Base-by-base conservation (phyloP, 805 yeast species). In the Trichomonascus vanleenenianus region DNA sequence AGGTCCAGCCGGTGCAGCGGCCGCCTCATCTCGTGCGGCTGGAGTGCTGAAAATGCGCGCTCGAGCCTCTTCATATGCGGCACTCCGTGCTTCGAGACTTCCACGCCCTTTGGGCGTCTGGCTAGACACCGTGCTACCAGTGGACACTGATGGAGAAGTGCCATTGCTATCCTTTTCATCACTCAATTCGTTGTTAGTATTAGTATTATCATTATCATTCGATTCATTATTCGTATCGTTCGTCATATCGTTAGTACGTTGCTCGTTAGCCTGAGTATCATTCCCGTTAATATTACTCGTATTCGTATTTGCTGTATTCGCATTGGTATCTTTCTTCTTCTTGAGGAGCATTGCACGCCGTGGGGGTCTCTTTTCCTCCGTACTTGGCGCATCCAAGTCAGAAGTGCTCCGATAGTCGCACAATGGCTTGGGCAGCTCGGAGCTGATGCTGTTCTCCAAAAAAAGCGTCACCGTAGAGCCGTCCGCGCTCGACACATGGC, bases 401-500 rank as follows among this genome's bases (percentile, higher is more conserved):
- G 22, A 4, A 16, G 11, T 25, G 22, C 39, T 18, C 9, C 34
- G 27, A 27, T 32, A 12, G 12, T 32, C 40, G 16, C 30, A 34
- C 12, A 22, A 8, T 22, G 27, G 27, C 27, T 22, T 22, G 27
- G 27, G 27, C 27, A 22, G 27, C 27, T 22, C 8, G 27, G 27
- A 4, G 8, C 4, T 22, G 8, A 8, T 4, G 7, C 27, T 8
- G 8, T 22, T 22, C 7, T 22, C 27, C 27, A 22, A 22, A 22
- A 58, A 72, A 7, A 72, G 65, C 4, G 70, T 59, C 19, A 72
- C 66, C 18, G 78, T 71, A 42, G 66, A 65, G 8, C 78, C 79
- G 48, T 73, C 79, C 27, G 56, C 52, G 52, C 71, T 75, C 10
- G 76, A 63, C 7, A 71, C 71, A 56, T 83, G 89, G 37, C 78